Evolutionary conservation across 2,329 filamentous ascomycete species (phyloP).

Genomic region (Hymenoscyphus infarciens): DNA sequence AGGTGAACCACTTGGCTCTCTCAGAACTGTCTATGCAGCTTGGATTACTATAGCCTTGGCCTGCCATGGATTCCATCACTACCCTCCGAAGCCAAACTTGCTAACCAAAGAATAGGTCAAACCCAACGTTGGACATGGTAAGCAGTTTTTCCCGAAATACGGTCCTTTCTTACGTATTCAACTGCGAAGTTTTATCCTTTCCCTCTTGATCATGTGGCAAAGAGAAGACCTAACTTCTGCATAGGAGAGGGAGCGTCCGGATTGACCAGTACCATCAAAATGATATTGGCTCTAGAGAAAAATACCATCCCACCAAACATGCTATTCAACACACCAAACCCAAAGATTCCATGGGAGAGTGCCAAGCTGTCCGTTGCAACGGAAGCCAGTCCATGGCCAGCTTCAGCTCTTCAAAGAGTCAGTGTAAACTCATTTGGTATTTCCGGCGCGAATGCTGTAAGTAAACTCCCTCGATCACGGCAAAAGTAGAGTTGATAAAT

Average conservation of each 20-base stretch:
- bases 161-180: not conserved
- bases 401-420: conserved; percentile 12
- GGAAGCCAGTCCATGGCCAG: conserved; percentile 16
- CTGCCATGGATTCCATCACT: not conserved
- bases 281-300: conserved; percentile 26
- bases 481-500: conserved; percentile 4
- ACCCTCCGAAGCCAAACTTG: not conserved
- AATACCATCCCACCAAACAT: conserved; percentile 21
- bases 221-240: conserved; percentile 30
- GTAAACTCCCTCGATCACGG: not conserved
- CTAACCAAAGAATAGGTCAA: conserved; percentile 28
- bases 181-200: not conserved
- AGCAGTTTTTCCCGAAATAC: not conserved
- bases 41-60: not conserved
- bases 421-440: conserved; percentile 29
- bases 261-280: conserved; percentile 29
- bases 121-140: conserved; percentile 35
- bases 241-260: conserved; percentile 27
- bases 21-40: not conserved
- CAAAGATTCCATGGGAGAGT: conserved; percentile 28
- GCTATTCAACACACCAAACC: conserved; percentile 18
- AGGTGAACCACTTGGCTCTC: too few species aligned
- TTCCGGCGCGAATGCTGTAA: conserved; percentile 22
- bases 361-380: conserved; percentile 34
- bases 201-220: conserved; percentile 17